These are phyloP conservation scores for Talaromyces sp. DNA, from an alignment of 2,329 filamentous ascomycete species.

Conservation along the genomic window DNA sequence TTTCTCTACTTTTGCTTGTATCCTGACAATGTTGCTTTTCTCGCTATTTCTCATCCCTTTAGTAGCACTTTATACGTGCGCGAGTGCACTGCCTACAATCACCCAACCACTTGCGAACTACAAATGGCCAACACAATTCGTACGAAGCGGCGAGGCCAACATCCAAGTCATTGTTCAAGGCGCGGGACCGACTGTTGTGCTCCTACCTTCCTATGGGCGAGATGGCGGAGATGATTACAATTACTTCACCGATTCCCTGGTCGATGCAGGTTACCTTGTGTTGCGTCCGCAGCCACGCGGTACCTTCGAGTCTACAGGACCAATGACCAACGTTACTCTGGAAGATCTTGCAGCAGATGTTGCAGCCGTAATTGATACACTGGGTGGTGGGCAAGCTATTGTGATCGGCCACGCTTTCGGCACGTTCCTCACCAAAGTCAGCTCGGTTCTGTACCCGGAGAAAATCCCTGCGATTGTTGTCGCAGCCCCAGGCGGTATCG, in stretches of 20 bases:
- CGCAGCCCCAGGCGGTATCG: not conserved
- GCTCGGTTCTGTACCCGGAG: not conserved
- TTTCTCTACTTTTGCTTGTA: not conserved
- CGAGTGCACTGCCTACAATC: not conserved
- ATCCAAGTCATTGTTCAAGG: not conserved
- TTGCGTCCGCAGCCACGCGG: conserved; percentile 1
- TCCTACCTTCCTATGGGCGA: not conserved
- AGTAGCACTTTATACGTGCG: not conserved
- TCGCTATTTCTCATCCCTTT: not conserved
- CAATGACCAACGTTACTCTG: not conserved
- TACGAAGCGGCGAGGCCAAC: not conserved
- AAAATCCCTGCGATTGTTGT: conserved; percentile 4
- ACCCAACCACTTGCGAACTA: not conserved
- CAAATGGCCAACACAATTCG: not conserved
- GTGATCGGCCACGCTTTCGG: conserved; percentile 1
- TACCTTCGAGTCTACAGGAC: not conserved
- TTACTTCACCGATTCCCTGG: not conserved
- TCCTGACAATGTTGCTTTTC: not conserved
- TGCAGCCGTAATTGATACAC: not conserved
- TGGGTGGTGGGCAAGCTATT: not conserved
- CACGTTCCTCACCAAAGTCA: not conserved
- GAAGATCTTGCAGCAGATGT: not conserved
- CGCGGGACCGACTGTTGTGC: not conserved
- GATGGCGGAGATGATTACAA: conserved; percentile 2
- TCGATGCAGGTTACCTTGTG: conserved; percentile 1